Evolutionary conservation across 2,329 filamentous ascomycete genomes (phyloP).

Genomic region (Mollisia scopiformis): DNA sequence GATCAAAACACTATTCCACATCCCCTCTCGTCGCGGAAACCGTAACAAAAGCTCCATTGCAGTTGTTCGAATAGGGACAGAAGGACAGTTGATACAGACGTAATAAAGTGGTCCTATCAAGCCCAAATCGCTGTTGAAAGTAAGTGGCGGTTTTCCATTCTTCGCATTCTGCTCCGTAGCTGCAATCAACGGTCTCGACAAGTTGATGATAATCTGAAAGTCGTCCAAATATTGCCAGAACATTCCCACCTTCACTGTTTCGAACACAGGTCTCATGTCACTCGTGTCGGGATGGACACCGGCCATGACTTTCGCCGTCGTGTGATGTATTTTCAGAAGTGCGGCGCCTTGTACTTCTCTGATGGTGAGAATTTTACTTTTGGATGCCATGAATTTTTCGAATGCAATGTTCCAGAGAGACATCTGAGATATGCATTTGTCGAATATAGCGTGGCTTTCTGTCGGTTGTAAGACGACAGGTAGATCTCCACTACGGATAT

Average conservation of each 20-base stretch:
- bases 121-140: slow-evolving; percentile 24
- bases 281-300: slow-evolving; percentile 10
- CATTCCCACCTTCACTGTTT: slow-evolving; percentile 7
- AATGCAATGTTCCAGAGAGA: slow-evolving; percentile 19
- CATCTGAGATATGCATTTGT: slow-evolving; percentile 9
- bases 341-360: slow-evolving; percentile 23
- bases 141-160: slow-evolving; percentile 18
- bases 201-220: slow-evolving; percentile 20
- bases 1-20: slow-evolving; percentile 18
- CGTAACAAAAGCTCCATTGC: slow-evolving; percentile 20
- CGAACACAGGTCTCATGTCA: slow-evolving; percentile 11
- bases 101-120: slow-evolving; percentile 28
- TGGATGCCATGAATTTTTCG: slow-evolving; percentile 20
- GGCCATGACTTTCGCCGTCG: slow-evolving; percentile 22
- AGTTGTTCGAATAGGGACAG: slow-evolving; percentile 9
- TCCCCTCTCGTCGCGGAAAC: slow-evolving; percentile 22
- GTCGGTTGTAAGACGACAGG: slow-evolving; percentile 9
- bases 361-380: slow-evolving; percentile 11
- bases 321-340: slow-evolving; percentile 28
- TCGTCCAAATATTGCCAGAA: slow-evolving; percentile 18
- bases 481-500: slow-evolving; percentile 7
- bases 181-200: slow-evolving; percentile 18
- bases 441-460: slow-evolving; percentile 6
- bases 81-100: slow-evolving; percentile 18
- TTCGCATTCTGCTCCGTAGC: slow-evolving; percentile 19